A percentile compares a stretch with the other conserved stretches of the same genome.
These are phyloP conservation scores for Brassica rapa DNA, from an alignment of 345 rosid species.

Conservation along the genomic window DNA sequence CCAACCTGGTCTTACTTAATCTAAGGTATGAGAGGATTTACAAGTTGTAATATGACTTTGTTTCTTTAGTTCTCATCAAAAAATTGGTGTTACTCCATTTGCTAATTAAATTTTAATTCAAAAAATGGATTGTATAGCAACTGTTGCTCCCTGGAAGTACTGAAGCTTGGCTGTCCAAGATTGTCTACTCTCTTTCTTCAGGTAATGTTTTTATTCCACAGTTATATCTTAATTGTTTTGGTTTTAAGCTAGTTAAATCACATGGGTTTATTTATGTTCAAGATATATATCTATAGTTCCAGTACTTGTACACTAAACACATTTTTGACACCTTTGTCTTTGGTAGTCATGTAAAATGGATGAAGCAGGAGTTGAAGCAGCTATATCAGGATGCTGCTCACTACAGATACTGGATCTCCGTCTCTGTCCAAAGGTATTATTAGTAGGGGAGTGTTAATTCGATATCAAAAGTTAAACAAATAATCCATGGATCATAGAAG, in stretches of 20 bases:
- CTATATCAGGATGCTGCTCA: background rate
- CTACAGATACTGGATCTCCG: background rate
- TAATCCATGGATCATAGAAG: background rate
- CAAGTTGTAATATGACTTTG: background rate
- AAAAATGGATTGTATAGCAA: constrained; percentile 51
- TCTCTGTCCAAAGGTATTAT: background rate
- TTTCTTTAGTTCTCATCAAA: background rate
- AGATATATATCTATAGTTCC: background rate
- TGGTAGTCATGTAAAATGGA: background rate
- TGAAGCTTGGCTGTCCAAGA: constrained; percentile 79
- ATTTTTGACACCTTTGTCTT: background rate
- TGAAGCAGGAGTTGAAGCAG: background rate
- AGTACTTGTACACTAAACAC: constrained; percentile 6
- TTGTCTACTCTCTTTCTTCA: constrained; percentile 84
- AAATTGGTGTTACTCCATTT: constrained; percentile 4
- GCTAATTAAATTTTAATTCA: background rate
- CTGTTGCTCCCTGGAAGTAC: constrained; percentile 78
- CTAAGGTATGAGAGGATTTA: constrained; percentile 55
- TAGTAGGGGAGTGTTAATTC: background rate
- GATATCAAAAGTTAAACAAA: background rate
- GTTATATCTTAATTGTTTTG: background rate
- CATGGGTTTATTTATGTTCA: background rate
- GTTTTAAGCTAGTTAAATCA: background rate
- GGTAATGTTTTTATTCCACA: constrained; percentile 43
- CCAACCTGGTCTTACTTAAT: constrained; percentile 67